Evolutionary conservation across 805 yeast genomes (phyloP), one percentile per base, ranked within the genome.

Genomic region (Monosporozyma siamensis): DNA sequence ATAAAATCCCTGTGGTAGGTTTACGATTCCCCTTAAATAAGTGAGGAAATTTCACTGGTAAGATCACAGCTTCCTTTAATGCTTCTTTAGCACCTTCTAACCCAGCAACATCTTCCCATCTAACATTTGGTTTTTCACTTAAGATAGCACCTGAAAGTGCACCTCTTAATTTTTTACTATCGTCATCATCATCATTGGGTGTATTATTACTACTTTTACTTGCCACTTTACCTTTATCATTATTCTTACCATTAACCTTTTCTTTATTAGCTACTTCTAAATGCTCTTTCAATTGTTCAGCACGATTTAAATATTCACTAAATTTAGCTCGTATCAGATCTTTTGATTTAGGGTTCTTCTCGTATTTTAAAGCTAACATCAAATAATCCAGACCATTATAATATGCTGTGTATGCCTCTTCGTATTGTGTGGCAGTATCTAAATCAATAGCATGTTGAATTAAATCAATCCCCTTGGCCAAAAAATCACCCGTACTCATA

Each of bases 71-170:
- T 66, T 92, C 98, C 61, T 92, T 92, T 45, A 92, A 70, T 0
- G 98, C 95, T 53, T 90, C 97, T 56, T 92, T 92, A 7, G 98
- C 98, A 24, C 78, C 76, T 48, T 90, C 97, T 47, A 92, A 70
- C 22, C 98, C 98, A 1, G 98, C 98, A 49, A 92, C 82, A 59
- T 92, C 98, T 51, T 77, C 80, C 98, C 98, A 92, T 51, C 75
- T 73, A 23, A 92, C 90, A 56, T 92, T 82, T 18, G 98, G 98
- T 46, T 77, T 89, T 55, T 90, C 97, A 30, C 89, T 74, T 40
- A 92, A 69, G 47, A 92, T 89, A 0, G 97, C 95, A 2, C 95
- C 89, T 0, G 95, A 82, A 41, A 92, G 69, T 0, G 97, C 97
- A 6, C 90, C 88, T 51, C 96, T 71, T 40, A 92, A 68, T 61